Conservation (phyloP, 176 grass and related monocot genomes). For the Triticum timopheevii region DNA sequence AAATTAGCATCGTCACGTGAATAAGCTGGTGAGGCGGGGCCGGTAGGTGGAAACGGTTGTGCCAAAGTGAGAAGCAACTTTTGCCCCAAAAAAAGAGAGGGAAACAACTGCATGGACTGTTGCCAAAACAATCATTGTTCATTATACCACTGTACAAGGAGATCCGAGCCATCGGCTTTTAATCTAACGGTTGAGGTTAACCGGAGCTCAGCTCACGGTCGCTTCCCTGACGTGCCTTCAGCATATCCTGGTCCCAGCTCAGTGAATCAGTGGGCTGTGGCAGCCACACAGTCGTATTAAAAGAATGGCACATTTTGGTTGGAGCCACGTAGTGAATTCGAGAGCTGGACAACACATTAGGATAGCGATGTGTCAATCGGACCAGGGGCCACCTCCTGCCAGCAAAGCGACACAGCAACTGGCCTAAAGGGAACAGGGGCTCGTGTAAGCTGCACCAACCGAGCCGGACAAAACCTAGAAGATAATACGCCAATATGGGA, state of each 20-base stretch:
- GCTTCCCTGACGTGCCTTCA: background rate
- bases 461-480: background rate
- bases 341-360: conserved; percentile 49
- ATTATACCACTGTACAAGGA: background rate
- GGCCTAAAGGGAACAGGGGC: conserved; percentile 1
- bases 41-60: background rate
- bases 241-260: background rate
- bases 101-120: background rate
- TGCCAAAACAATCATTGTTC: background rate
- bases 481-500: background rate
- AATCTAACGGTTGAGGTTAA: background rate
- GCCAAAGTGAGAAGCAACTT: background rate
- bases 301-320: background rate
- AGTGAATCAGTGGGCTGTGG: background rate
- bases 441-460: background rate
- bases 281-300: background rate
- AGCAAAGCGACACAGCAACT: background rate
- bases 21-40: background rate
- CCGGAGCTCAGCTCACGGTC: background rate
- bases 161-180: background rate
- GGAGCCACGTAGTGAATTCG: background rate
- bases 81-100: too few relatives aligned
- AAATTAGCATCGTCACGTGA: background rate
- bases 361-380: conserved; percentile 35
- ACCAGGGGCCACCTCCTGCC: background rate